Evolutionary conservation across 164 flowering plant genomes (phyloP).

Genomic region (Piper betle): DNA sequence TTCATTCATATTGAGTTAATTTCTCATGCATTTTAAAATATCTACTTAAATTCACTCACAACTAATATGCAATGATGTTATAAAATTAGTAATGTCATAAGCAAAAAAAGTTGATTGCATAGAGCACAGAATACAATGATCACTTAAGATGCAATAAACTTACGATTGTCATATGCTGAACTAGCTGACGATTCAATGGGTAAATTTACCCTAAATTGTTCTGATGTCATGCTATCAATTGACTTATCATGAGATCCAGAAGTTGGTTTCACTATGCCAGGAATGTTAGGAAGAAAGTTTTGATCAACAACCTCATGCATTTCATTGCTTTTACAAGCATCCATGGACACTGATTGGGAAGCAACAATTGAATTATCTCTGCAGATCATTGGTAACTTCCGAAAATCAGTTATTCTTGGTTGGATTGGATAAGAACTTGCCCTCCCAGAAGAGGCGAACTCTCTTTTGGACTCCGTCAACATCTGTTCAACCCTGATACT

Average conservation of each 20-base stretch:
- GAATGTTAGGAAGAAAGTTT: constrained; percentile 26
- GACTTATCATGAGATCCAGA: constrained; percentile 30
- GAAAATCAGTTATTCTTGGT: constrained; percentile 39
- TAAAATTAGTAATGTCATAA: too few species aligned
- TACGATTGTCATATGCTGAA: constrained; percentile 39
- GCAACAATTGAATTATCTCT: constrained; percentile 40
- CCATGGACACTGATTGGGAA: constrained; percentile 23
- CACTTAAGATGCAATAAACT: constrained; percentile 11
- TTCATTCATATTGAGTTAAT: too few species aligned
- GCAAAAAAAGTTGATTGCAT: too few species aligned
- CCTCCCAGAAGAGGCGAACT: constrained; percentile 35
- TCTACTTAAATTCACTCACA: too few species aligned
- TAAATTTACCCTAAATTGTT: constrained; percentile 27
- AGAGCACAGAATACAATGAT: background rate
- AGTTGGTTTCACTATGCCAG: constrained; percentile 17
- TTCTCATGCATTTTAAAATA: too few species aligned
- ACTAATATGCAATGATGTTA: too few species aligned
- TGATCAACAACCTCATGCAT: constrained; percentile 25
- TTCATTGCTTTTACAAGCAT: constrained; percentile 24
- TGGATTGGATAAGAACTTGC: constrained; percentile 38
- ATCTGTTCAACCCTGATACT: constrained; percentile 13
- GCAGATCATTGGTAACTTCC: constrained; percentile 31
- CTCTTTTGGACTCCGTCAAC: constrained; percentile 50
- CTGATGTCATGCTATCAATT: constrained; percentile 30
- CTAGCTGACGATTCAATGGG: constrained; percentile 28